Evolutionary conservation across 495 filamentous ascomycete species (phyloP).

Genomic region (Apiosordaria backusii): DNA sequence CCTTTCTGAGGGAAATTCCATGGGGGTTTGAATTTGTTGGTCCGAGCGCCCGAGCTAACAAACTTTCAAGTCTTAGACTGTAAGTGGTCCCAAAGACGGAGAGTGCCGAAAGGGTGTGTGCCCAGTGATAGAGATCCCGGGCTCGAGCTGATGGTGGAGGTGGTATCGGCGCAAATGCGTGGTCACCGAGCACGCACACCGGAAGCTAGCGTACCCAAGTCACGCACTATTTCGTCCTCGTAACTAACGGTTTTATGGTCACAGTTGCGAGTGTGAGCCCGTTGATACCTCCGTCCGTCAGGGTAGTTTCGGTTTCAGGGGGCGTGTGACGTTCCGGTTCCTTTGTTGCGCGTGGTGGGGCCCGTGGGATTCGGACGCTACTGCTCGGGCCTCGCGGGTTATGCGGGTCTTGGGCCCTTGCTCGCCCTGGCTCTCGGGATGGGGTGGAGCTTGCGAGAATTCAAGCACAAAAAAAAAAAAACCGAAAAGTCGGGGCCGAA

Average conservation of each 20-base stretch:
- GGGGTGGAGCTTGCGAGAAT: background rate
- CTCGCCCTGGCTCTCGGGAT: background rate
- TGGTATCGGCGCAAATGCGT: background rate
- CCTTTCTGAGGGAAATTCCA: too few species aligned
- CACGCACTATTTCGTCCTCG: background rate
- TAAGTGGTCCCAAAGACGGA: background rate
- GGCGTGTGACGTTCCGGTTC: background rate
- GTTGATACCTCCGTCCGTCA: background rate
- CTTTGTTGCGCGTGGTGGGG: constrained; percentile 9
- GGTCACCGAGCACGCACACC: background rate
- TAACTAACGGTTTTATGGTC: background rate
- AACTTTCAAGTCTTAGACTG: background rate
- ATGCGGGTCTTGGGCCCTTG: too few species aligned
- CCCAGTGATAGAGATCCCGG: too few species aligned
- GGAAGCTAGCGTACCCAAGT: background rate
- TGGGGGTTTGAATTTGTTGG: too few species aligned
- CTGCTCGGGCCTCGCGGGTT: background rate
- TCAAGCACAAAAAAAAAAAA: too few species aligned
- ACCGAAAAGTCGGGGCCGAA: background rate
- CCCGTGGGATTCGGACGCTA: background rate
- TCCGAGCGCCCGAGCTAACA: too few species aligned
- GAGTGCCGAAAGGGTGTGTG: background rate
- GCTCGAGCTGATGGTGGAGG: too few species aligned
- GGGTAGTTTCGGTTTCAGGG: background rate
- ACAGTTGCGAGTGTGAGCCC: background rate